Evolutionary conservation across 805 yeast species (phyloP), one percentile per base, ranked within the genome.

Genomic region (Vanderwaltozyma polyspora): DNA sequence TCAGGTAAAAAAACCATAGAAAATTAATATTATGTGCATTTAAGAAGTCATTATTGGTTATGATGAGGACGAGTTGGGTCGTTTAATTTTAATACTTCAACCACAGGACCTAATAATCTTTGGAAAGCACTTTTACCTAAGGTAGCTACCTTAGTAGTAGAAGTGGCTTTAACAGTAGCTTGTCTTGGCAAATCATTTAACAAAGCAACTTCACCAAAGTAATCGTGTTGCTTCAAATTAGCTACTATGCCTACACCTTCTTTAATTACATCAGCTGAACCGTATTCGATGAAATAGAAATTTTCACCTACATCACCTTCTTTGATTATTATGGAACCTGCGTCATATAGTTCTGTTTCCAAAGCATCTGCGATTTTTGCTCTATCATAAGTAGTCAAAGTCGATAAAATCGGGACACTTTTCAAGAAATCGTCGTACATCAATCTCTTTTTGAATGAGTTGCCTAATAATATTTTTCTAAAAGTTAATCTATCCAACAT

Each of bases 121-220:
- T 85, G 87, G 66, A 91, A 91, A 1, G 95, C 97, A 41, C 80
- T 72, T 63, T 89, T 85, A 41, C 84, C 94, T 48, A 91, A 69
- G 3, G 91, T 79, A n/a, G 93, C 97, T 26, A 87, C 94, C 50
- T 82, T 82, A 19, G 91, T 76, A 28, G 67, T 67, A 33, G 79
- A 71, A 13, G 69, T 64, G 1, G 95, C 95, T 33, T 69, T 74
- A 25, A 91, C 91, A 5, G 95, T 80, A 22, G 98, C 98, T 55
- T 83, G 91, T 60, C 98, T 76, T 41, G 97, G 97, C 38, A 76
- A 65, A 55, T 91, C 95, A 50, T 87, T 81, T 47, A 91, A 68
- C 48, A 91, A 66, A 3, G 98, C 97, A 43, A 91, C 76, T 63
- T 91, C 98, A 45, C 98, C 98, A 59, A 91, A 91, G 63, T 91